Evolutionary conservation across 1,284 basidiomycete species (phyloP).

Genomic region (Tilletiaria anomala): DNA sequence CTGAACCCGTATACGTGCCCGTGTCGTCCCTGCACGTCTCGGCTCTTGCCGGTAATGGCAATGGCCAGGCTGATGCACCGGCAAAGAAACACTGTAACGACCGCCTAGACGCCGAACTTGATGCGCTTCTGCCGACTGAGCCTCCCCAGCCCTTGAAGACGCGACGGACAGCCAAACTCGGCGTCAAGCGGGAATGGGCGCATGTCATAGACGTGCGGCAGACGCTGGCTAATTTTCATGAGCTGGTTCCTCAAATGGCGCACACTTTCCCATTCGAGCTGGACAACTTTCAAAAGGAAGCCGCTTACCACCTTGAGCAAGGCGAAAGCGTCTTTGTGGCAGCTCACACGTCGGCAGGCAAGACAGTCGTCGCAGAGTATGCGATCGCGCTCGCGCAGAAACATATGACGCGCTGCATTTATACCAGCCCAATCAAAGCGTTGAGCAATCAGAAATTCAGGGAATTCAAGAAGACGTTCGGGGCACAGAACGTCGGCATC

Average conservation of each 20-base stretch:
- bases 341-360: slow-evolving; percentile 97
- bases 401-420: slow-evolving; percentile 97
- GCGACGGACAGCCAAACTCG: slow-evolving; percentile 5
- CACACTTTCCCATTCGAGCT: slow-evolving; percentile 65
- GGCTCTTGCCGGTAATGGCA: slow-evolving; percentile 1
- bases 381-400: slow-evolving; percentile 90
- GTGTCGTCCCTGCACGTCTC: background rate
- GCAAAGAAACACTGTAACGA: background rate
- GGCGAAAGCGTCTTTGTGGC: slow-evolving; percentile 97
- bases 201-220: slow-evolving; percentile 89
- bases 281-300: slow-evolving; percentile 90
- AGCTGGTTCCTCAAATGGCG: slow-evolving; percentile 80
- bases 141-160: background rate
- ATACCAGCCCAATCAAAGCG: slow-evolving; percentile 97
- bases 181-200: slow-evolving; percentile 80
- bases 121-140: slow-evolving; percentile 28
- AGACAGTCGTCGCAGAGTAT: slow-evolving; percentile 98
- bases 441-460: slow-evolving; percentile 97
- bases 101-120: slow-evolving; percentile 22
- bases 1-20: background rate
- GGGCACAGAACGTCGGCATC: slow-evolving; percentile 80
- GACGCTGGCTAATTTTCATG: slow-evolving; percentile 70
- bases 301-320: slow-evolving; percentile 91
- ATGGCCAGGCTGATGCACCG: background rate
- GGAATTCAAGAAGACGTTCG: slow-evolving; percentile 95